Base-by-base conservation (phyloP, 2,329 filamentous ascomycete genomes). In the Hypomyces rosellus region DNA sequence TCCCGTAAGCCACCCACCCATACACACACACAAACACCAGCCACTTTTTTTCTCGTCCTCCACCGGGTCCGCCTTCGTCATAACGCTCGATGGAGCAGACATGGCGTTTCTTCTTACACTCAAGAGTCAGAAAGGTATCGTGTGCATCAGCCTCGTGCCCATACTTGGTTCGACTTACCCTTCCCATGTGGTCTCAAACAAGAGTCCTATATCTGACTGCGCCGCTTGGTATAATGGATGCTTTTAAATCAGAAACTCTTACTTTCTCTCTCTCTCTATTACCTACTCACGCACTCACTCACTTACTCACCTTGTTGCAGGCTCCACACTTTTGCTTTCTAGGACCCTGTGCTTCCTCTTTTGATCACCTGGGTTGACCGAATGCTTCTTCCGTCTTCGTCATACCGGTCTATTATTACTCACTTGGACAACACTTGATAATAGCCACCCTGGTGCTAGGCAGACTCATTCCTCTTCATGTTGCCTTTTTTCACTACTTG, bases 281-380 rank as follows among this genome's bases (percentile, higher is more conserved):
- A 44, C 34, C 36, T 16, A 20, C 20, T 20, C 20, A 5, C 20
- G 3, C 20, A 20, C 20, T 20, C 20, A 20, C 20, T 20, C 20
- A 20, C 20, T 20, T 20, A 20, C 20, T 20, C 20, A 20, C 20
- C 20, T 48, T 34, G 41, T 20, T 38, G 48, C 49, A 25, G 50
- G 46, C 46, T 49, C 42, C 40, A 46, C 46, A 46, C 36, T 49
- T 42, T 30, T 30, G 25, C 25, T 30, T 7, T 30, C 25, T 30
- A 30, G 25, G 25, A 30, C 25, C 25, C 25, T 30, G 25, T 30
- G 25, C 25, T 30, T 30, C 9, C 25, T 30, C 25, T 30, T 41
- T 48, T 36, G 33, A 45, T 53, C 51, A 53, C 51, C 51, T 53
- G 51, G 43, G 45, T 40, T 53, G 51, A 48, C 48, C 51, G 51